Percentiles rank a stretch among this genome's conserved stretches.
Conservation (phyloP, 495 filamentous ascomycete species). For the Xylaria castorea region DNA sequence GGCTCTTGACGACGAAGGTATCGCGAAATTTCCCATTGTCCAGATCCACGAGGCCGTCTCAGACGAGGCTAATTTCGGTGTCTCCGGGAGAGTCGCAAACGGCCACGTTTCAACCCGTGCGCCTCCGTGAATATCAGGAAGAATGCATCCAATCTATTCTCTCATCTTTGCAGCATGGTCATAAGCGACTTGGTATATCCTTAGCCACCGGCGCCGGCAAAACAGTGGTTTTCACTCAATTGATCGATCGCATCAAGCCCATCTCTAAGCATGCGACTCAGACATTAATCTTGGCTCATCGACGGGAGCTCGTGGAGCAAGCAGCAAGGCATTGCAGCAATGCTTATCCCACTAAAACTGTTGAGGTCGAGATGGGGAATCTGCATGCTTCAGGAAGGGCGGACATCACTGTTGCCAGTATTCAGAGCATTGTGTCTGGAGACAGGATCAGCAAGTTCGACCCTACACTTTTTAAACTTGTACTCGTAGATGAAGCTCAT, state of each 20-base stretch:
- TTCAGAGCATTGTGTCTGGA: slow-evolving; percentile 77
- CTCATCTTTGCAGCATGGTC: slow-evolving; percentile 69
- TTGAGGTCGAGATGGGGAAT: slow-evolving; percentile 92
- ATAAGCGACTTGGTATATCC: slow-evolving; percentile 85
- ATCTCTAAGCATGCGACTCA: slow-evolving; percentile 65
- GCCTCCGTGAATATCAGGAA: slow-evolving; percentile 79
- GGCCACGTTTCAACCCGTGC: slow-evolving; percentile 44
- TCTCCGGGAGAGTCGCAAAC: background rate
- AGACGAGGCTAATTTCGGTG: slow-evolving; percentile 34
- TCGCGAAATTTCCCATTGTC: slow-evolving; percentile 7
- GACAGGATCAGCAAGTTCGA: slow-evolving; percentile 83
- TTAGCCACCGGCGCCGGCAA: slow-evolving; percentile 93
- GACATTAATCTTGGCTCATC: slow-evolving; percentile 90
- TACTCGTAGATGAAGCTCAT: slow-evolving; percentile 97
- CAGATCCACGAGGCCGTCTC: slow-evolving; percentile 17
- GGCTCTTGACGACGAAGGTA: slow-evolving; percentile 28
- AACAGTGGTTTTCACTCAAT: slow-evolving; percentile 96
- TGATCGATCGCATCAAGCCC: slow-evolving; percentile 79
- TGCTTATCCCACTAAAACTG: slow-evolving; percentile 76
- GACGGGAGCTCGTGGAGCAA: slow-evolving; percentile 95
- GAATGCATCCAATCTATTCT: slow-evolving; percentile 91
- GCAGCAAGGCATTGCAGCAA: slow-evolving; percentile 80
- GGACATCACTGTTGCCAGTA: slow-evolving; percentile 94
- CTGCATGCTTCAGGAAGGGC: slow-evolving; percentile 74
- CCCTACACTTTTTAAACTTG: slow-evolving; percentile 79